Evolutionary conservation across 2,329 filamentous ascomycete species (phyloP).

Genomic region (Tolypocladium cylindrosporum): DNA sequence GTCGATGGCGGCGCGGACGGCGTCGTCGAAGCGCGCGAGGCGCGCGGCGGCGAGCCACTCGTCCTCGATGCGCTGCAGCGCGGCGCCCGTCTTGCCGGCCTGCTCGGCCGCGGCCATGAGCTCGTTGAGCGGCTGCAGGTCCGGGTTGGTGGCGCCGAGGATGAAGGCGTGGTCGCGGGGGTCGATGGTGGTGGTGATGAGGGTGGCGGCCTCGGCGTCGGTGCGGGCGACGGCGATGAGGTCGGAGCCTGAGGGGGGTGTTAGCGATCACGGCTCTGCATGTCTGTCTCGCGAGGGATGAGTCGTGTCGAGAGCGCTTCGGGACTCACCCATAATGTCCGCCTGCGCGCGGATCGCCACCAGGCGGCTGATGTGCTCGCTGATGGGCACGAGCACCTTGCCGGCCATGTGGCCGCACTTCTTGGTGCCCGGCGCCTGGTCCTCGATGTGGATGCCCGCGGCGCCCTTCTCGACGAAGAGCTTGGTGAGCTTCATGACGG

Average conservation of each 20-base stretch:
- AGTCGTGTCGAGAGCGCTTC: background rate
- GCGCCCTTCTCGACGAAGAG: constrained; percentile 94
- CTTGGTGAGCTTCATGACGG: constrained; percentile 98
- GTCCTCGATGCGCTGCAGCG: constrained; percentile 89
- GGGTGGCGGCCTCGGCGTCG: constrained; percentile 92
- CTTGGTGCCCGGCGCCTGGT: constrained; percentile 96
- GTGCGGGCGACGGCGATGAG: constrained; percentile 88
- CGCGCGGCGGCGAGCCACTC: constrained; percentile 69
- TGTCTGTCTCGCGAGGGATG: background rate
- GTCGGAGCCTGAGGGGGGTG: constrained; percentile 51
- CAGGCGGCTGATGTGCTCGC: constrained; percentile 95
- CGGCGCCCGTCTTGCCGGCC: constrained; percentile 66
- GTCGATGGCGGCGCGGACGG: constrained; percentile 74
- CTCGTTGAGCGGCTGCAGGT: constrained; percentile 75
- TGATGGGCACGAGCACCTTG: constrained; percentile 93
- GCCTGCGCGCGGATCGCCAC: constrained; percentile 95
- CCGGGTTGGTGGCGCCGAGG: constrained; percentile 77
- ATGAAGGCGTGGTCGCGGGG: constrained; percentile 92
- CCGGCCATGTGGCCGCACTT: constrained; percentile 99
- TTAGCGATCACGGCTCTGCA: constrained; percentile 3
- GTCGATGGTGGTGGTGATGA: constrained; percentile 95
- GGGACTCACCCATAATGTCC: constrained; percentile 78
- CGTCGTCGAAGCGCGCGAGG: constrained; percentile 84
- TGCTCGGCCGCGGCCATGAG: constrained; percentile 82
- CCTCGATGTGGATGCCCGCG: constrained; percentile 96